Evolutionary conservation across 176 grass and related monocot species (phyloP).

Genomic region (Carex cristatella): DNA sequence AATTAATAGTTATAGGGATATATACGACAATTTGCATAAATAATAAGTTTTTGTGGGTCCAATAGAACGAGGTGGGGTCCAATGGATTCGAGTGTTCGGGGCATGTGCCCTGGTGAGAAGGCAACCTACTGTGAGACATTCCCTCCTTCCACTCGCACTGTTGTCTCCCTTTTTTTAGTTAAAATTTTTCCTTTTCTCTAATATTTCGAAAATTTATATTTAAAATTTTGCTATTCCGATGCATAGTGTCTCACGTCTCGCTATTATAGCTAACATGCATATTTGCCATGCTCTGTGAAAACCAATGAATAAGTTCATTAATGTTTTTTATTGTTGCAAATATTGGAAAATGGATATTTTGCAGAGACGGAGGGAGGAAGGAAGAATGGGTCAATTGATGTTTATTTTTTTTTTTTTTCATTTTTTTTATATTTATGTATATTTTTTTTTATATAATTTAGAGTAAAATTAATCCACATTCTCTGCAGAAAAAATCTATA

Average conservation of each 20-base stretch:
- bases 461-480: no score
- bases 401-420: no score
- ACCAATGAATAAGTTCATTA: slow-evolving; percentile 8
- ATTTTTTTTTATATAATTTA: no score
- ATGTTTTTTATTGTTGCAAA: not conserved
- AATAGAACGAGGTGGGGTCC: slow-evolving; percentile 5
- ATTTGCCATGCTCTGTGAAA: slow-evolving; percentile 20
- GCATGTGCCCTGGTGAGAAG: slow-evolving; percentile 29
- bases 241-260: slow-evolving; percentile 17
- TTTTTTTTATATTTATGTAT: no score
- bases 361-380: no score
- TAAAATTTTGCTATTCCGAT: slow-evolving; percentile 6
- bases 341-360: no score
- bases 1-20: not conserved
- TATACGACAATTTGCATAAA: not conserved
- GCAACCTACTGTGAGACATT: slow-evolving; percentile 33
- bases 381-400: no score
- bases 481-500: no score
- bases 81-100: slow-evolving; percentile 23
- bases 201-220: not conserved
- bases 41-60: not conserved
- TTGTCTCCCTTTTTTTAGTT: slow-evolving; percentile 9
- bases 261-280: slow-evolving; percentile 24
- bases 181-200: not conserved
- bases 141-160: not conserved